Evolutionary conservation across 2,329 filamentous ascomycete species (phyloP).

Genomic region (Ophiostoma angusticollis): DNA sequence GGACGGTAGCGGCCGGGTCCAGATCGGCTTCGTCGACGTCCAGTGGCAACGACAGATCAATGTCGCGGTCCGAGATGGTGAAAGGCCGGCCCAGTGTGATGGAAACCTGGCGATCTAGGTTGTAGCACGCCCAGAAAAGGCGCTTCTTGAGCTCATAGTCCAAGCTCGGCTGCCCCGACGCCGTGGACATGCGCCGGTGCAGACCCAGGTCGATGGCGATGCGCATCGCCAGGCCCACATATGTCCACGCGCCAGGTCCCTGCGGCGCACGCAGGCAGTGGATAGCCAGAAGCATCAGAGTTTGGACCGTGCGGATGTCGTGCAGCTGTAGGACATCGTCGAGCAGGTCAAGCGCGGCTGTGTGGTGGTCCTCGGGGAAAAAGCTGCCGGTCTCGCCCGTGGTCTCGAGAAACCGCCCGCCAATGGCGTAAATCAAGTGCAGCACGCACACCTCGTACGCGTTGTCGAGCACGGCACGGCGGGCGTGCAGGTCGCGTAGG

Average conservation of each 20-base stretch:
- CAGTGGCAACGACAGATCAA: constrained; percentile 21
- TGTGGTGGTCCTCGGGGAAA: not conserved
- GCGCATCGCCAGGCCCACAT: constrained; percentile 14
- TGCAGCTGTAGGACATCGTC: constrained; percentile 14
- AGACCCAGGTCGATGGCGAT: constrained; percentile 16
- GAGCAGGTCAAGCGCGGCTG: not conserved
- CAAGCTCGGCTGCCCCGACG: too few species aligned
- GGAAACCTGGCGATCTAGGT: constrained; percentile 32
- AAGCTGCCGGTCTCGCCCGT: not conserved
- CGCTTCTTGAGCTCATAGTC: constrained; percentile 11
- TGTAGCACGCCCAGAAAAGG: constrained; percentile 32
- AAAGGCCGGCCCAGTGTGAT: constrained; percentile 28
- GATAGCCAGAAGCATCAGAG: constrained; percentile 15
- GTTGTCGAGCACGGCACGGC: constrained; percentile 13
- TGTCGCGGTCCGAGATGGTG: constrained; percentile 27
- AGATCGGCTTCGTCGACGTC: too few species aligned
- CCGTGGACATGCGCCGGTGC: too few species aligned
- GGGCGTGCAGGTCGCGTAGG: constrained; percentile 15
- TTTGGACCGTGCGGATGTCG: constrained; percentile 14
- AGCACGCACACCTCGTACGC: constrained; percentile 14
- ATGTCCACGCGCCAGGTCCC: constrained; percentile 14
- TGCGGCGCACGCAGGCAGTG: constrained; percentile 12
- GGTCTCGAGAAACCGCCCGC: constrained; percentile 6
- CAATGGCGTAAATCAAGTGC: constrained; percentile 21
- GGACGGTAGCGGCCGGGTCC: too few species aligned